These are phyloP conservation scores for sorghum (Sorghum bicolor) DNA, from an alignment of 176 grass and related monocot species.

Conservation along the genomic window DNA sequence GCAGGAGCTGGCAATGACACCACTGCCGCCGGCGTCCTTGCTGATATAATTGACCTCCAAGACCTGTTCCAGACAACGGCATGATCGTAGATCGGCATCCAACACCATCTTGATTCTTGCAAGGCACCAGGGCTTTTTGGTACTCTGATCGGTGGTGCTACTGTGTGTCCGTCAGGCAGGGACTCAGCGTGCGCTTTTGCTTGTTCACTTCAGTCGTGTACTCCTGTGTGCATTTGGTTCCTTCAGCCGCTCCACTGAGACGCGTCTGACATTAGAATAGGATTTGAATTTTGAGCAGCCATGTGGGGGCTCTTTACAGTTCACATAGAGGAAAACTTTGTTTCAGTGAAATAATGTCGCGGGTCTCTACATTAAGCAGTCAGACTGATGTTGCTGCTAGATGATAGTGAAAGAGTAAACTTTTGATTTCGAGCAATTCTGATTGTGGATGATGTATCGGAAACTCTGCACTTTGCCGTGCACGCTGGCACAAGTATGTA, in stretches of 20 bases:
- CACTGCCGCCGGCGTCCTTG: conserved; percentile 82
- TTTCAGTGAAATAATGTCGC: not conserved
- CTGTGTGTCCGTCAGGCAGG: not conserved
- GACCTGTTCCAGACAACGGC: conserved; percentile 55
- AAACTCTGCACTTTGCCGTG: not conserved
- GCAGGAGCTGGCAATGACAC: conserved; percentile 93
- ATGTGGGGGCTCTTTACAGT: not conserved
- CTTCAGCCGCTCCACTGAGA: not conserved
- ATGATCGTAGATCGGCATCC: not conserved
- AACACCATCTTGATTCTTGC: not conserved
- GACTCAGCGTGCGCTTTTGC: not conserved
- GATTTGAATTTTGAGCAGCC: not conserved
- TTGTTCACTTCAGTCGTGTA: not conserved
- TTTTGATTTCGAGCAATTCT: not conserved
- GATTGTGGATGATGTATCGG: not conserved
- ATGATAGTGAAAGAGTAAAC: not conserved
- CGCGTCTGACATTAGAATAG: not conserved
- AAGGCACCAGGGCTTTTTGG: not conserved
- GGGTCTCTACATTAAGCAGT: not conserved
- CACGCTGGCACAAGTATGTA: not conserved
- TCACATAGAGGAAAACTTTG: not conserved
- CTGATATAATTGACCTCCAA: conserved; percentile 79
- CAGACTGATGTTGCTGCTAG: not conserved
- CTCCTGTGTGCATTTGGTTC: not conserved
- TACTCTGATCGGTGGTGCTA: not conserved